phyloP scores from a whole-genome alignment of 495 filamentous ascomycete species.

The Massariosphaeria phaeospora region DNA sequence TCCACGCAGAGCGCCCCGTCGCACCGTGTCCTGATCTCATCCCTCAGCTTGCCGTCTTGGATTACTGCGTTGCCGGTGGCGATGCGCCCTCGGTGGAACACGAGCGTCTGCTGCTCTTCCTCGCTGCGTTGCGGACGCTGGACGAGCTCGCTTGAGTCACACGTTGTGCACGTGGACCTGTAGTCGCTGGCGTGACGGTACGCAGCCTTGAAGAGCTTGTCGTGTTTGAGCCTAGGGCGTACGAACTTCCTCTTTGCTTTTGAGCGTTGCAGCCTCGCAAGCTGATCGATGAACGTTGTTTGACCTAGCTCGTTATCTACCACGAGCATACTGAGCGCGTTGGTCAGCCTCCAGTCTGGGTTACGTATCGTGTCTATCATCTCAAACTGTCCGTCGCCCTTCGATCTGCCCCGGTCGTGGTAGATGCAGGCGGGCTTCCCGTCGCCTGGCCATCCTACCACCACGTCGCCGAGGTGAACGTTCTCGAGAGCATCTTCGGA shows the following conservation, averaged over 20 bases:
- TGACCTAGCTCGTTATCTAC: not conserved
- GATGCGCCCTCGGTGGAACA: conserved; percentile 10
- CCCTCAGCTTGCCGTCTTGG: conserved; percentile 11
- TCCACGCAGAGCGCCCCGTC: conserved; percentile 10
- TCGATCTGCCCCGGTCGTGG: conserved; percentile 10
- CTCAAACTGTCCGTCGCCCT: conserved; percentile 5
- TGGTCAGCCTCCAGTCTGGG: not conserved
- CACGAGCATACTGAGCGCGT: conserved; percentile 7
- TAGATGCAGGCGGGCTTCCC: conserved; percentile 10
- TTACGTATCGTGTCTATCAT: conserved; percentile 11
- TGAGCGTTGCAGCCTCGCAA: not conserved
- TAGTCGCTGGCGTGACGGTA: conserved; percentile 5
- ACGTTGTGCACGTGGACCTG: conserved; percentile 4
- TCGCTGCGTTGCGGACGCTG: not conserved
- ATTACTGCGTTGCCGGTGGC: conserved; percentile 9
- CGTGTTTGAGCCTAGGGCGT: conserved; percentile 2
- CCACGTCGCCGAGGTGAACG: conserved; percentile 13
- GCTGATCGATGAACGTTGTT: conserved; percentile 5
- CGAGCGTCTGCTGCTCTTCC: not conserved
- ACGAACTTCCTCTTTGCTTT: not conserved
- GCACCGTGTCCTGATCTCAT: not conserved
- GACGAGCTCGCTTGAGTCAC: conserved; percentile 4
- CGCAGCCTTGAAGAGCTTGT: conserved; percentile 5
- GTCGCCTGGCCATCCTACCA: conserved; percentile 8
- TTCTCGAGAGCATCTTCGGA: conserved; percentile 3